Conservation (phyloP, 371 early-diverging fungal genomes). For the Circinella minor region DNA sequence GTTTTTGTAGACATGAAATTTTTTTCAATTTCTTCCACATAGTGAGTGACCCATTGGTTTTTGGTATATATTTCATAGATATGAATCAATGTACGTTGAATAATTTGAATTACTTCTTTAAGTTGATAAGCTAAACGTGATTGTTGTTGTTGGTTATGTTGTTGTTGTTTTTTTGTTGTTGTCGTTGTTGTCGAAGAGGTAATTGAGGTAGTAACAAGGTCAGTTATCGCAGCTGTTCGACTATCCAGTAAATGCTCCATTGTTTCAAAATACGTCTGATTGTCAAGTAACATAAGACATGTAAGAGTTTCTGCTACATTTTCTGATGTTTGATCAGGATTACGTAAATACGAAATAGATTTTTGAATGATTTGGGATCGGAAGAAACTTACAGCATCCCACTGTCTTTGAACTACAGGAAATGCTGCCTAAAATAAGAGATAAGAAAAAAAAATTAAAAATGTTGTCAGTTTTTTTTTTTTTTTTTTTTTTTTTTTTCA, state of each 20-base stretch:
- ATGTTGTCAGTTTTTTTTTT: too few relatives aligned
- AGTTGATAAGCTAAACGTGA: slow-evolving; percentile 36
- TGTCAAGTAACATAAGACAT: slow-evolving; percentile 67
- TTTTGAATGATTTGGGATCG: slow-evolving; percentile 74
- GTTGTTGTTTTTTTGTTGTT: slow-evolving; percentile 7
- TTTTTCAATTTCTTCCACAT: slow-evolving; percentile 27
- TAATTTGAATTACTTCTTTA: slow-evolving; percentile 36
- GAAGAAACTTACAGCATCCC: slow-evolving; percentile 84
- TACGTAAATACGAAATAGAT: slow-evolving; percentile 54
- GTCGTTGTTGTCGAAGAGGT: too few relatives aligned
- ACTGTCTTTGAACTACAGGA: slow-evolving; percentile 84
- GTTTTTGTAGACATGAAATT: slow-evolving; percentile 33
- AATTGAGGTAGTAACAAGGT: slow-evolving; percentile 22
- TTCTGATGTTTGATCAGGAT: slow-evolving; percentile 53
- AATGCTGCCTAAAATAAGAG: slow-evolving; percentile 59
- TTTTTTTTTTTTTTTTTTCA: too few relatives aligned
- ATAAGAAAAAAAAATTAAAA: neutral
- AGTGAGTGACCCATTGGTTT: slow-evolving; percentile 31
- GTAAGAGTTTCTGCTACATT: slow-evolving; percentile 63
- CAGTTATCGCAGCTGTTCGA: slow-evolving; percentile 43
- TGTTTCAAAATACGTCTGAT: slow-evolving; percentile 44
- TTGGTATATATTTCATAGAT: slow-evolving; percentile 38
- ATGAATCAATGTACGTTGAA: slow-evolving; percentile 51
- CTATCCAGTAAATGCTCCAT: slow-evolving; percentile 45
- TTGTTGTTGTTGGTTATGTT: slow-evolving; percentile 17